Conservation (phyloP, 805 yeast species). For the Zygosaccharomyces lentus region DNA sequence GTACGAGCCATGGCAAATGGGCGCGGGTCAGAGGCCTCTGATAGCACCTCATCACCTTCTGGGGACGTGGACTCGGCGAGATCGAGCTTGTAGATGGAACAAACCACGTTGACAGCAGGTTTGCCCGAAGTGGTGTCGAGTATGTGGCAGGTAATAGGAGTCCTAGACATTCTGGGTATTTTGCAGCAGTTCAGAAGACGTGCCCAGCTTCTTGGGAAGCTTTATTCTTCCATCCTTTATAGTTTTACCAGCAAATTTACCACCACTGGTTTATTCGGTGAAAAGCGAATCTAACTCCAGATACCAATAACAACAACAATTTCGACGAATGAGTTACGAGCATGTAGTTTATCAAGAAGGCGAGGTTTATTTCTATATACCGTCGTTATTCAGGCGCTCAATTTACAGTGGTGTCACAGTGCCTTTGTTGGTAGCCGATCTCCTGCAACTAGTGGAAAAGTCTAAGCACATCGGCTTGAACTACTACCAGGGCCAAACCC, state of each 20-base stretch:
- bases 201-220: neutral
- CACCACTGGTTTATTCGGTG: neutral
- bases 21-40: conserved; percentile 28
- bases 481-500: conserved; percentile 9
- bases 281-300: neutral
- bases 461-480: conserved; percentile 9
- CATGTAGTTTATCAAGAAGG: conserved; percentile 21
- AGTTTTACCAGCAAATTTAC: neutral
- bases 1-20: conserved; percentile 70
- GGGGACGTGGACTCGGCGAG: conserved; percentile 15
- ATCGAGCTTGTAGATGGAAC: conserved; percentile 47
- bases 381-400: conserved; percentile 35
- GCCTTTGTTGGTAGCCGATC: conserved; percentile 12
- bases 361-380: conserved; percentile 34
- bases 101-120: conserved; percentile 76
- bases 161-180: neutral
- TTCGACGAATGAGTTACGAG: conserved; percentile 14
- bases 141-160: conserved; percentile 83
- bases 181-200: neutral
- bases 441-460: conserved; percentile 6
- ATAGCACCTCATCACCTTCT: conserved; percentile 21
- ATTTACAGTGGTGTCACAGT: conserved; percentile 2
- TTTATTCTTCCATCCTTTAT: neutral
- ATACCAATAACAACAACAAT: neutral
- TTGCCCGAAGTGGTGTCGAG: conserved; percentile 78